Evolutionary conservation across 2,329 filamentous ascomycete genomes (phyloP), one percentile per base, ranked within the genome.

Genomic region (Trichophyton rubrum): DNA sequence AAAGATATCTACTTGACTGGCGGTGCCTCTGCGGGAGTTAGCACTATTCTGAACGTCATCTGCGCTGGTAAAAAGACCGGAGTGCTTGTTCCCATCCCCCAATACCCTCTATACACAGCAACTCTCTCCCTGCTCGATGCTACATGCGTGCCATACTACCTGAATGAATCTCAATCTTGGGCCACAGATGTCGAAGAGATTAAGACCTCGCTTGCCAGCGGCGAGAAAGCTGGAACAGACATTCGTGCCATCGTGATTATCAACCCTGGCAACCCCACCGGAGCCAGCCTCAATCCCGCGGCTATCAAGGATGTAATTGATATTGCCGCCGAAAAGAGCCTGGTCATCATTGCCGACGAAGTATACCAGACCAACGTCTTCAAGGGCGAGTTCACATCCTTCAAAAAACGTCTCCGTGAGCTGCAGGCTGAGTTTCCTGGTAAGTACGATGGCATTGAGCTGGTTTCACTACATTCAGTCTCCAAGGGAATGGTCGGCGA

Each of bases 291-390:
- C 17, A 79, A 86, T 40, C 82, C 87, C 65, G 81, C 84, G 20
- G 90, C 96, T 70, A 85, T 99, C 73, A 85, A 86, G 69, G 81
- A 82, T 58, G 89, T 97, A n/a, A 82, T 97, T 66, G 84, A 93
- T 65, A 87, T 96, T 65, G 92, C 93, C 43, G 86, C 85, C 30
- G 81, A 91, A 73, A 85, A 96, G 79, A 84, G 86, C 67, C 82
- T 99, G 27, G 90, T 97, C 60, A 80, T 97, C 66, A 83, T 99
- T 69, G 93, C 93, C 59, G 93, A 99, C 71, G 93, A 99, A 76
- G 93, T 99, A 41, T 99, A 99, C 83, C 93, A 99, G 78, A 97
- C 93, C 71, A 99, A 99, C 75, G 88, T 99, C 68, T 99, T 99
- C 77, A 79, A 88, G 64, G 93, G 93, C 74, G 82, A 92, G 73